Evolutionary conservation across 2,329 filamentous ascomycete species (phyloP).

Genomic region (Ascochyta clinopodiicola): DNA sequence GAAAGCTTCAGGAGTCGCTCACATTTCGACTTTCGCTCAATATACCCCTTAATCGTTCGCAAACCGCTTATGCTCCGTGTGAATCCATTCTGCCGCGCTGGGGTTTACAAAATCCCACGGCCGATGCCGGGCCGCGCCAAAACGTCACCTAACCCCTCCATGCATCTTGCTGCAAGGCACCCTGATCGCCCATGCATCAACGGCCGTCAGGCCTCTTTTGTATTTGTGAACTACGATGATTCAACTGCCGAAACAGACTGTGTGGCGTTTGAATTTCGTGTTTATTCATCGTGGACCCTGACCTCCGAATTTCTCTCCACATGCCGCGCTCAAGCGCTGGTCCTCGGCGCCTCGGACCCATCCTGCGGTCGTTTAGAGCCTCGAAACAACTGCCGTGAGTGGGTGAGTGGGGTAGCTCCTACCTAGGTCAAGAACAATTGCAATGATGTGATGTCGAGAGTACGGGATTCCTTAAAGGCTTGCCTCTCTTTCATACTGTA

Average conservation of each 20-base stretch:
- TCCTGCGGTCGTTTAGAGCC: constrained; percentile 5
- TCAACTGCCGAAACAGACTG: constrained; percentile 8
- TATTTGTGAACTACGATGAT: neutral
- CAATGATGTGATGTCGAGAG: constrained; percentile 4
- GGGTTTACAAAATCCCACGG: neutral
- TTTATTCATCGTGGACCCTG: neutral
- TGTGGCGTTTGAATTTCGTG: neutral
- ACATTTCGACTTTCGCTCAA: neutral
- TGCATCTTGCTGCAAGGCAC: constrained; percentile 4
- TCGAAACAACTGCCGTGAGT: constrained; percentile 43
- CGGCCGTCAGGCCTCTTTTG: constrained; percentile 1
- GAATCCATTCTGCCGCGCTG: neutral
- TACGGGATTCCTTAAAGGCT: constrained; percentile 7
- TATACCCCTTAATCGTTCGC: neutral
- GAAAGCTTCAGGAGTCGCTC: neutral
- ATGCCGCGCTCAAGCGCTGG: constrained; percentile 5
- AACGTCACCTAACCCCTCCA: constrained; percentile 27
- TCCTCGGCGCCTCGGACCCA: constrained; percentile 6
- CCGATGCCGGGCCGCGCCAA: constrained; percentile 24
- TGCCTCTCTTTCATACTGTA: neutral
- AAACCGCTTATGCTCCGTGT: neutral
- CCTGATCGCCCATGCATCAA: constrained; percentile 9
- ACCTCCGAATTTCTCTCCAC: constrained; percentile 2
- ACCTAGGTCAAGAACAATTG: constrained; percentile 9
- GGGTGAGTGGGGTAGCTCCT: constrained; percentile 38